Evolutionary conservation across 805 yeast genomes (phyloP).

Genomic region (Saturnispora quitensis): DNA sequence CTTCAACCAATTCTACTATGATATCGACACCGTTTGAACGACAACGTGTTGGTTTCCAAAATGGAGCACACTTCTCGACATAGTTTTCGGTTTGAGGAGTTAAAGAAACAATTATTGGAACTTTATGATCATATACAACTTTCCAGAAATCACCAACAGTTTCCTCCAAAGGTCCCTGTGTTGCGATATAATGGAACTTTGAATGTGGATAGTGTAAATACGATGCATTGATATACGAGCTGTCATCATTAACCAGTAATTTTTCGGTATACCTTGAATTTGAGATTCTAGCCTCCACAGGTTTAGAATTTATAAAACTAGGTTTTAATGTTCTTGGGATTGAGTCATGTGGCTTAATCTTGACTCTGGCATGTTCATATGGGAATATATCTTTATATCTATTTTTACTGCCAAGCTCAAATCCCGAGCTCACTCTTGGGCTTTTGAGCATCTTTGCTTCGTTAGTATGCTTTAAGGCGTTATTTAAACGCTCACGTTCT

Average conservation of each 20-base stretch:
- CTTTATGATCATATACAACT: conserved; percentile 53
- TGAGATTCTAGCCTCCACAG: not conserved
- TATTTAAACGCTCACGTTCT: conserved; percentile 59
- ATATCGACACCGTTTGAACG: conserved; percentile 22
- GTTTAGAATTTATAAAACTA: not conserved
- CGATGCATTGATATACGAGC: conserved; percentile 75
- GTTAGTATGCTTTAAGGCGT: conserved; percentile 24
- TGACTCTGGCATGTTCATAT: conserved; percentile 77
- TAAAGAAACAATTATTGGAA: conserved; percentile 63
- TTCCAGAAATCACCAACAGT: conserved; percentile 85
- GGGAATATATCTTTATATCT: conserved; percentile 86
- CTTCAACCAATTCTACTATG: conserved; percentile 19
- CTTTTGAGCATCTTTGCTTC: conserved; percentile 29
- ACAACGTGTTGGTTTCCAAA: conserved; percentile 62
- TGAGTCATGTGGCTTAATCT: conserved; percentile 28
- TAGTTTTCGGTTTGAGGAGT: conserved; percentile 72
- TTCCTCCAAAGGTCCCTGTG: conserved; percentile 76
- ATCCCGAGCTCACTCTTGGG: conserved; percentile 51
- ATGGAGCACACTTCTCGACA: conserved; percentile 72
- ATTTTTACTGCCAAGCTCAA: conserved; percentile 73
- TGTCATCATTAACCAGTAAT: conserved; percentile 31
- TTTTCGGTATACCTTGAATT: conserved; percentile 1
- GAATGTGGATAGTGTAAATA: conserved; percentile 41
- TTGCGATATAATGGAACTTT: conserved; percentile 55
- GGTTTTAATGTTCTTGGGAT: not conserved